These are phyloP conservation scores for Polyplosphaeria fusca DNA, from an alignment of 495 filamentous ascomycete species.

Conservation along the genomic window DNA sequence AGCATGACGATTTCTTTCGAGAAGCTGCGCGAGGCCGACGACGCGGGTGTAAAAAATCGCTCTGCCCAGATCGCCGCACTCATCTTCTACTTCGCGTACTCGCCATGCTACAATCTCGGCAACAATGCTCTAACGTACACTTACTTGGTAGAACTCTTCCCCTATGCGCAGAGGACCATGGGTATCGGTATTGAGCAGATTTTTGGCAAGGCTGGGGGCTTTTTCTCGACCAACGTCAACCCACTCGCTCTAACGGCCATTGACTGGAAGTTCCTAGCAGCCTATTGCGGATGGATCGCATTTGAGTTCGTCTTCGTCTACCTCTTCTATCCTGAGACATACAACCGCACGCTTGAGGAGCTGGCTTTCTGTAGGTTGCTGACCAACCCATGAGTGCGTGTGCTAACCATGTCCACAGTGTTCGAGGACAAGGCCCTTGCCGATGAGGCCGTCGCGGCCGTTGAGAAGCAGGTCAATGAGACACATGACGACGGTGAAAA, in stretches of 20 bases:
- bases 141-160: constrained; percentile 28
- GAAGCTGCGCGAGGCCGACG: constrained; percentile 5
- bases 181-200: constrained; percentile 26
- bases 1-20: constrained; percentile 32
- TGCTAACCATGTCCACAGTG: constrained; percentile 5
- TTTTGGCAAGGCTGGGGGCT: constrained; percentile 17
- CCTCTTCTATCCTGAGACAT: constrained; percentile 38
- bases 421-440: constrained; percentile 24
- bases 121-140: constrained; percentile 27
- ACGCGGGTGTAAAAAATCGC: neutral
- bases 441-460: constrained; percentile 14
- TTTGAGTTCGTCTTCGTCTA: constrained; percentile 36
- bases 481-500: no score
- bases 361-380: constrained; percentile 42
- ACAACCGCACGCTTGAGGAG: constrained; percentile 37
- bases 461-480: constrained; percentile 13
- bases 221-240: constrained; percentile 45
- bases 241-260: constrained; percentile 45
- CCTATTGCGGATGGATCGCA: constrained; percentile 36
- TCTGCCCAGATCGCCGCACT: constrained; percentile 27
- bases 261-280: constrained; percentile 37
- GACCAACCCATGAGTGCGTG: neutral
- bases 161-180: constrained; percentile 18
- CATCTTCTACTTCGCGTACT: constrained; percentile 25
- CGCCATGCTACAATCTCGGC: constrained; percentile 25